A percentile compares a stretch with the other conserved stretches of the same genome.
Evolutionary conservation across 1,284 basidiomycete genomes (phyloP).

Genomic region (Heterobasidion occidentale): DNA sequence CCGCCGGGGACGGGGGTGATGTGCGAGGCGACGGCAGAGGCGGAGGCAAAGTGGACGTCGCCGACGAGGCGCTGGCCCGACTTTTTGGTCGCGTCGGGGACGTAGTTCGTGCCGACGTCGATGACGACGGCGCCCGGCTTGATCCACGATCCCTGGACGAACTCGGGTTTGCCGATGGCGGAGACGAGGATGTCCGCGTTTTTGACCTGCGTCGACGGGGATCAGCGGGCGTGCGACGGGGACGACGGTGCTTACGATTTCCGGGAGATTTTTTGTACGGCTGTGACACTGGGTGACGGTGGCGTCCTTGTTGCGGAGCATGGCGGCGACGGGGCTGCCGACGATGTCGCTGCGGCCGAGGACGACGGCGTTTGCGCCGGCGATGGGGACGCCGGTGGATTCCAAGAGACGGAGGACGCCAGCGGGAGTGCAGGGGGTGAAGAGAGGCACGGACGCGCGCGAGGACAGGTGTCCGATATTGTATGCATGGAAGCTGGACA

Average conservation of each 20-base stretch:
- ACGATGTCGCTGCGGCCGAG: slow-evolving; percentile 98
- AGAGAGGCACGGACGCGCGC: slow-evolving; percentile 85
- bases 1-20: slow-evolving; percentile 99
- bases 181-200: slow-evolving; percentile 89
- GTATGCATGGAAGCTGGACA: slow-evolving; percentile 87
- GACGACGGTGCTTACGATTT: slow-evolving; percentile 46
- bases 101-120: slow-evolving; percentile 97
- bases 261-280: slow-evolving; percentile 74
- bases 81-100: slow-evolving; percentile 89
- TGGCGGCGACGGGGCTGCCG: slow-evolving; percentile 88
- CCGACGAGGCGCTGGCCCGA: slow-evolving; percentile 94
- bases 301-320: slow-evolving; percentile 87
- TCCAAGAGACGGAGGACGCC: slow-evolving; percentile 90
- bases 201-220: slow-evolving; percentile 46
- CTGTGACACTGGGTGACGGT: slow-evolving; percentile 99
- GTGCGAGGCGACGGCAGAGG: slow-evolving; percentile 70
- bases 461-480: slow-evolving; percentile 96
- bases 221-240: slow-evolving; percentile 3
- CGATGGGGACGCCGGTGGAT: slow-evolving; percentile 68
- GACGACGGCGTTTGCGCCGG: slow-evolving; percentile 83
- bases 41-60: slow-evolving; percentile 86
- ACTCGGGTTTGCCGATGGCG: slow-evolving; percentile 89
- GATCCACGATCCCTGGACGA: slow-evolving; percentile 91
- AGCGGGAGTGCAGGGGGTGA: slow-evolving; percentile 93
- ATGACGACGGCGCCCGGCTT: slow-evolving; percentile 93